Percentiles rank a stretch among this genome's conserved stretches.
These are phyloP conservation scores for Penicillium sclerotiorum DNA, from an alignment of 2,329 filamentous ascomycete species.

Conservation along the genomic window DNA sequence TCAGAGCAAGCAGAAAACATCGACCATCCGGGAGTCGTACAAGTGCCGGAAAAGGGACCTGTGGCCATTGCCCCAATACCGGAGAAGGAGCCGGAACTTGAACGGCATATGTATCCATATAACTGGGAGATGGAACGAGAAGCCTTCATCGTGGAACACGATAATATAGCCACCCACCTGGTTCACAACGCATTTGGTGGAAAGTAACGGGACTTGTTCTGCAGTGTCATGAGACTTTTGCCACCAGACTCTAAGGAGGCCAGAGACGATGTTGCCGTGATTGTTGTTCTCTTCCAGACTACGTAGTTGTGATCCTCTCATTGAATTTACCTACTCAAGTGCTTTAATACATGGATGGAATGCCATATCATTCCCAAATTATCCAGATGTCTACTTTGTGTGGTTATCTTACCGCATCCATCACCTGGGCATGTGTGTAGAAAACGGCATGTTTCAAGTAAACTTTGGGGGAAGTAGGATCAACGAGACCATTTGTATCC, in stretches of 20 bases:
- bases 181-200: neutral
- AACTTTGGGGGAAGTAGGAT: no score
- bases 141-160: neutral
- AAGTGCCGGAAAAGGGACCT: neutral
- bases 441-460: no score
- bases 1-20: neutral
- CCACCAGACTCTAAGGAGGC: neutral
- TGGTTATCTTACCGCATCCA: no score
- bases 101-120: neutral
- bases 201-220: neutral
- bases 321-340: no score
- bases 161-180: neutral
- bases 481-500: no score
- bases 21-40: neutral
- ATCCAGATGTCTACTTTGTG: no score
- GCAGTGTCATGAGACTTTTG: neutral
- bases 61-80: neutral
- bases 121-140: neutral
- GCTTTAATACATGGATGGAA: no score
- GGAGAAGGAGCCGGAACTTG: neutral
- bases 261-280: neutral
- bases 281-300: neutral
- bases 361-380: no score
- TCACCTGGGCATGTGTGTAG: no score
- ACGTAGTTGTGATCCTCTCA: neutral